Base-by-base conservation (phyloP, 228 moss, liverwort and hornwort genomes). In the Sphagnum fallax region DNA sequence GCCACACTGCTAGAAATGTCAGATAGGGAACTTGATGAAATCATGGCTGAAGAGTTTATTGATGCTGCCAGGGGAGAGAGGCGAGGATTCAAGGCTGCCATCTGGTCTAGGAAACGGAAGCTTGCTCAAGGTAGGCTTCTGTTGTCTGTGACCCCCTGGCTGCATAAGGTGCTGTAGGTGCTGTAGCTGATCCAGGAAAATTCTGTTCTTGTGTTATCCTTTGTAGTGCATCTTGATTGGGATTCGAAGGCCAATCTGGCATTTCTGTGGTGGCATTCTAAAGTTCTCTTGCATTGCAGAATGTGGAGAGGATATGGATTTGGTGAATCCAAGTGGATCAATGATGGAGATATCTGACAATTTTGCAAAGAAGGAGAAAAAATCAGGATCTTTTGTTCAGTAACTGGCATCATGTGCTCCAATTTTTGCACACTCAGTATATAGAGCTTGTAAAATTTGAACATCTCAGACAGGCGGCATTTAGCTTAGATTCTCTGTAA, bases 301-400 rank as follows among this genome's bases (percentile, higher is more conserved):
- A 52, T 87, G 76, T 62, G 87, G 78, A 7, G 87, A 87, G 74
- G 87, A 87, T 65, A 72, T 87, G 5, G 87, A 83, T 72, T 76
- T 87, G 73, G 83, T 83, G 68, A 87, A 83, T 64, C 78, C 78
- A 9, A 87, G 87, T 70, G 83, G 81, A 4, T 87, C 87, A 53
- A 83, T 87, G 0, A 87, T 87, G 87, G 87, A 87, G 65, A 83
- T 83, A 47, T 87, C 87, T 62, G 87, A 87, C 77, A 83, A 83
- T 81, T 87, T 87, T 87, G 87, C 87, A 14, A 87, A 87, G 68
- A 87, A 87, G 73, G 87, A 87, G 78, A 87, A 83, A 70, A 87
- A 83, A 48, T 87, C 83, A 1, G 87, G 87, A 58, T 80, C 83
- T n/a, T 87, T 83, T 81, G 87, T 87, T 69, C 83, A 78, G 69